phyloP scores from a whole-genome alignment of 2,329 filamentous ascomycete genomes.

The Xylariaceae sp. region DNA sequence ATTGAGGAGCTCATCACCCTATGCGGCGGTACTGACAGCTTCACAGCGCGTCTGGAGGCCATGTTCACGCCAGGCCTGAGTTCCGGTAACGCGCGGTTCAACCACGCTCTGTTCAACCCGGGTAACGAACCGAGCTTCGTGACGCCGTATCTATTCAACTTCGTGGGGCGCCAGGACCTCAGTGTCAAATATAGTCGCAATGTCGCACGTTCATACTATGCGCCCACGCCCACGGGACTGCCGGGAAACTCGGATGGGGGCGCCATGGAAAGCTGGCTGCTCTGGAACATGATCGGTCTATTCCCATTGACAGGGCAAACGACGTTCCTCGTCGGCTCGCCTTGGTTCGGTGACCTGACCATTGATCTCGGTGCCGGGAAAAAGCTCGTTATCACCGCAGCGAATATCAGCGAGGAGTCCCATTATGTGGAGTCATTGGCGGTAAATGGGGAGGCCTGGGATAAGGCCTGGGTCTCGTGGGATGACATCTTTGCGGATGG shows the following conservation, averaged over 20 bases:
- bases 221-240: slow-evolving; percentile 48
- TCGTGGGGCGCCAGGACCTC: slow-evolving; percentile 56
- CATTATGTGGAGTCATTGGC: slow-evolving; percentile 61
- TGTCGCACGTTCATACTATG: slow-evolving; percentile 56
- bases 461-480: slow-evolving; percentile 61
- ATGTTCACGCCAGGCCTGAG: slow-evolving; percentile 50
- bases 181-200: slow-evolving; percentile 53
- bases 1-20: slow-evolving; percentile 48
- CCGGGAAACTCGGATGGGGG: slow-evolving; percentile 68
- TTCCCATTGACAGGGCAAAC: slow-evolving; percentile 65
- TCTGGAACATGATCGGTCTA: slow-evolving; percentile 64
- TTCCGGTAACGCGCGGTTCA: slow-evolving; percentile 38
- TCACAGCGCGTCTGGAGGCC: slow-evolving; percentile 53
- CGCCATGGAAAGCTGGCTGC: slow-evolving; percentile 64
- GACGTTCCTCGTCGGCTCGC: slow-evolving; percentile 59
- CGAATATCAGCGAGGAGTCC: slow-evolving; percentile 42
- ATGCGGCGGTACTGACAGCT: slow-evolving; percentile 49
- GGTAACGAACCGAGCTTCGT: slow-evolving; percentile 54
- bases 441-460: slow-evolving; percentile 59
- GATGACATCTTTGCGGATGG: slow-evolving; percentile 59
- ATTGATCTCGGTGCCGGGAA: slow-evolving; percentile 53
- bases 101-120: slow-evolving; percentile 58
- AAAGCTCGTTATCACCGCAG: slow-evolving; percentile 48
- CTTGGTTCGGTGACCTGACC: slow-evolving; percentile 56
- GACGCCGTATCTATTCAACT: slow-evolving; percentile 65